Conservation (phyloP, 495 filamentous ascomycete genomes). For the Daldinia grandis region DNA sequence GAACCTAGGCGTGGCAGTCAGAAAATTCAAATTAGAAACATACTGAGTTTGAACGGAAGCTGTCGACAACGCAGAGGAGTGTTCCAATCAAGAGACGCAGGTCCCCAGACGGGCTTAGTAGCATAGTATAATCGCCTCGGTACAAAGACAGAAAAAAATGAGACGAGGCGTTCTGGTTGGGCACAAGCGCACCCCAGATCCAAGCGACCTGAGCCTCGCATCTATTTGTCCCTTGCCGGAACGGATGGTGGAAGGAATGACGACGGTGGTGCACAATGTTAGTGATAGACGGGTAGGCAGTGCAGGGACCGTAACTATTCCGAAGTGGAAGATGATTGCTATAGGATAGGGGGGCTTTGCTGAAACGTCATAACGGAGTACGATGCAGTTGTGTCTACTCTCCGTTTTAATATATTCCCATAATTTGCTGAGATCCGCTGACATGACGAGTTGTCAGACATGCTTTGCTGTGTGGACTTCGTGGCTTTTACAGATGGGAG, state of each 20-base stretch:
- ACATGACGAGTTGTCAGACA: constrained; percentile 25
- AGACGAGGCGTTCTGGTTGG: constrained; percentile 34
- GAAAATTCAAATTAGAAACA: constrained; percentile 39
- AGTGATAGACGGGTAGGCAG: constrained; percentile 31
- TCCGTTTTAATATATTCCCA: constrained; percentile 31
- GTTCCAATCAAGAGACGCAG: constrained; percentile 27
- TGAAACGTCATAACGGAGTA: constrained; percentile 41
- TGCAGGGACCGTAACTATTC: constrained; percentile 34
- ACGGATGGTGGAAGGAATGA: constrained; percentile 30
- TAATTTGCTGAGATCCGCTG: constrained; percentile 15
- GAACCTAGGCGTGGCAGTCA: constrained; percentile 36
- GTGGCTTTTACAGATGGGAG: constrained; percentile 26
- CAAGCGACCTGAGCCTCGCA: constrained; percentile 23
- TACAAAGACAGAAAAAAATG: background rate
- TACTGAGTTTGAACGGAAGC: constrained; percentile 25
- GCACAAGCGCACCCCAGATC: constrained; percentile 37
- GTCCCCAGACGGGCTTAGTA: constrained; percentile 11
- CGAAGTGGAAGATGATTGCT: constrained; percentile 19
- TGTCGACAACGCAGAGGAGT: constrained; percentile 36
- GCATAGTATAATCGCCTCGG: constrained; percentile 19
- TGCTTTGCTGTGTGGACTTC: constrained; percentile 16
- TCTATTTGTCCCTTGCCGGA: constrained; percentile 22
- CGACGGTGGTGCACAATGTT: constrained; percentile 34
- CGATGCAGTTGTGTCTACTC: constrained; percentile 21
- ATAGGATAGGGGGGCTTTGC: constrained; percentile 28